These are phyloP conservation scores for Blastobotrys muscicola DNA, from an alignment of 805 yeast species.

Conservation along the genomic window DNA sequence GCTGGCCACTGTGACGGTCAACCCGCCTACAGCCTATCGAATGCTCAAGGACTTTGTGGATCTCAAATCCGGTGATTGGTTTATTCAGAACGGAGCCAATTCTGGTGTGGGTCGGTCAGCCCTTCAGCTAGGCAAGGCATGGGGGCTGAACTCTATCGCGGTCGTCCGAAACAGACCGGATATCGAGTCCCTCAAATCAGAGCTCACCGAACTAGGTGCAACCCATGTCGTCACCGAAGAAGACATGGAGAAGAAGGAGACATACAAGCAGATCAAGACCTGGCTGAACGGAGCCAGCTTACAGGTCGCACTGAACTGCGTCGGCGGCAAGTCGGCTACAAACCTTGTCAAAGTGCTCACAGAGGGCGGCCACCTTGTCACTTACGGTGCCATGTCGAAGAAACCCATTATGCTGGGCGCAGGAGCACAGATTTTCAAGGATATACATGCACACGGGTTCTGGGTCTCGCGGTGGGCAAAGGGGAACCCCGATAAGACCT, in stretches of 20 bases:
- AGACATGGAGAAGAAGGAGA: slow-evolving; percentile 60
- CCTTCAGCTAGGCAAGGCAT: slow-evolving; percentile 68
- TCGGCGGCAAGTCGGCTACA: slow-evolving; percentile 82
- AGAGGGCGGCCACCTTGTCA: slow-evolving; percentile 64
- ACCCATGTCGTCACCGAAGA: slow-evolving; percentile 85
- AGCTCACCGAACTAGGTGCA: slow-evolving; percentile 64
- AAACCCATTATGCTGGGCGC: slow-evolving; percentile 92
- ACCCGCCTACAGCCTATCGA: slow-evolving; percentile 87
- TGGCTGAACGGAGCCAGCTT: slow-evolving; percentile 46
- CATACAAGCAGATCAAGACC: slow-evolving; percentile 45
- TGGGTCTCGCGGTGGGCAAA: slow-evolving; percentile 76
- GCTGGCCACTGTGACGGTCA: slow-evolving; percentile 86
- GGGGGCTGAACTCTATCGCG: slow-evolving; percentile 75
- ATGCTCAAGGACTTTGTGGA: slow-evolving; percentile 65
- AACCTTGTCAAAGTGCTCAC: slow-evolving; percentile 76
- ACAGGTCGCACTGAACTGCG: slow-evolving; percentile 79
- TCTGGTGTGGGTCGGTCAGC: slow-evolving; percentile 93
- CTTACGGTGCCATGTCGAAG: slow-evolving; percentile 97
- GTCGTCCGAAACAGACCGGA: slow-evolving; percentile 83
- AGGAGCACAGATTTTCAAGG: slow-evolving; percentile 80
- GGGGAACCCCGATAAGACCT: slow-evolving; percentile 50
- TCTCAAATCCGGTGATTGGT: slow-evolving; percentile 66
- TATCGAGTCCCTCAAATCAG: slow-evolving; percentile 49
- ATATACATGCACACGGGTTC: slow-evolving; percentile 76
- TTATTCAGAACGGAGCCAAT: slow-evolving; percentile 93